Base-by-base conservation (phyloP, 768 basidiomycete species). In the Rhizopogon vesiculosus region DNA sequence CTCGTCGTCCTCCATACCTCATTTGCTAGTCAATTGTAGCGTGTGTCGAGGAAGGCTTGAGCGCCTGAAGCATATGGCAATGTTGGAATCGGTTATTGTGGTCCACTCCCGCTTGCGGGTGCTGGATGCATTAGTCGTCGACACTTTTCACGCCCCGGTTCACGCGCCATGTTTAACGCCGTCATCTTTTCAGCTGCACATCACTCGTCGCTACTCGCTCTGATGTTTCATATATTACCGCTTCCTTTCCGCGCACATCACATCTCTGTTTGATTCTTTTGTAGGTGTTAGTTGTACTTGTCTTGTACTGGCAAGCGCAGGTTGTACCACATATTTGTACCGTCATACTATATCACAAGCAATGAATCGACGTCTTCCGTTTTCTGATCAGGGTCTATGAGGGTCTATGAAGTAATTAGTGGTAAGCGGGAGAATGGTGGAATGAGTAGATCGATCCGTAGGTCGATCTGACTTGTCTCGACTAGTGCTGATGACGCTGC, bases 1-100 rank as follows among this genome's bases (percentile, higher is more conserved):
- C 61, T 66, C 57, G 65, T 69, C 58, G 46, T 51, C 49, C 58
- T 58, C 41, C 55, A 54, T 60, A 67, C 58, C 60, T 59, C 59
- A 59, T 60, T 72, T 72, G 75, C 77, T 66, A 77, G 76, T 67
- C 74, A 72, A 65, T 45, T 59, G 64, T 7, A 43, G 51, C 15
- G 18, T 54, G 39, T 56, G 60, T 50, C 53, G 68, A 56, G 60
- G 55, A 22, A 44, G 18, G 60, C 56, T 70, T 60, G 66, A 68
- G 66, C 57, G 61, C 58, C 61, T 54, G 63, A 61, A 39, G 53
- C 19, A 45, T 48, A 54, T 28, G 56, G 46, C 52, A 59, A 46
- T 51, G 59, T 55, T 45, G 59, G 42, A 42, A 28, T 44, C 52
- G 62, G 53, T 54, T 39, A 35, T 19, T 38, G 35, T n/a, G 15